Conservation (phyloP, 129 eudicot genomes). For the Centella asiatica region DNA sequence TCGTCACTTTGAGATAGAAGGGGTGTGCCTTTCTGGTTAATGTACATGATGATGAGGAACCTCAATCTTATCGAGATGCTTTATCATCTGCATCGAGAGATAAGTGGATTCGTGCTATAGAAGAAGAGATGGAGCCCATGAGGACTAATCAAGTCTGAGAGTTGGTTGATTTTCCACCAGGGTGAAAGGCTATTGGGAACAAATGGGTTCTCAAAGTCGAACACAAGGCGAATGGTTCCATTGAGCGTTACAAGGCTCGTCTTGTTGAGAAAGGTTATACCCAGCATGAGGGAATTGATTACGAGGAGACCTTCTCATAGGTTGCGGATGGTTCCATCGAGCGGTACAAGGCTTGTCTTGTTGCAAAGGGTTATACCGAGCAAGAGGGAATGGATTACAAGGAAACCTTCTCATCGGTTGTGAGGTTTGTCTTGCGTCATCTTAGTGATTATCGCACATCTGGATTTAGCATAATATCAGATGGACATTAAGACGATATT, state of each 20-base stretch:
- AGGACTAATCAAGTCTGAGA: too few species aligned
- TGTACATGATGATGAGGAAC: not conserved
- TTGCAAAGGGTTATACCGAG: not conserved
- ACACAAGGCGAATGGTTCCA: too few species aligned
- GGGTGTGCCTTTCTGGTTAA: not conserved
- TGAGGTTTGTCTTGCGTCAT: not conserved
- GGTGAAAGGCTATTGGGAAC: too few species aligned
- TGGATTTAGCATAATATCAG: not conserved
- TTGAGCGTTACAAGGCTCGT: too few species aligned
- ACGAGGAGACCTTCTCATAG: too few species aligned
- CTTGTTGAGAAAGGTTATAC: not conserved
- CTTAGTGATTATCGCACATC: not conserved
- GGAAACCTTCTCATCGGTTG: not conserved
- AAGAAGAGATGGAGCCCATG: not conserved
- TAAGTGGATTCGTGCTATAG: not conserved
- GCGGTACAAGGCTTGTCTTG: too few species aligned
- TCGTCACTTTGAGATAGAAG: not conserved
- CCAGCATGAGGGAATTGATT: constrained; percentile 2
- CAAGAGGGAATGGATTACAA: not conserved
- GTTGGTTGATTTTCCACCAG: not conserved
- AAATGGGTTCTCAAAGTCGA: too few species aligned
- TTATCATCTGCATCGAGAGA: not conserved
- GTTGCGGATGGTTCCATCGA: too few species aligned
- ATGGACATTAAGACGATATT: not conserved
- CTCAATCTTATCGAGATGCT: not conserved